These are phyloP conservation scores for Gracilaria vermiculophylla DNA, from an alignment of 23 red algal genomes.

Conservation along the genomic window DNA sequence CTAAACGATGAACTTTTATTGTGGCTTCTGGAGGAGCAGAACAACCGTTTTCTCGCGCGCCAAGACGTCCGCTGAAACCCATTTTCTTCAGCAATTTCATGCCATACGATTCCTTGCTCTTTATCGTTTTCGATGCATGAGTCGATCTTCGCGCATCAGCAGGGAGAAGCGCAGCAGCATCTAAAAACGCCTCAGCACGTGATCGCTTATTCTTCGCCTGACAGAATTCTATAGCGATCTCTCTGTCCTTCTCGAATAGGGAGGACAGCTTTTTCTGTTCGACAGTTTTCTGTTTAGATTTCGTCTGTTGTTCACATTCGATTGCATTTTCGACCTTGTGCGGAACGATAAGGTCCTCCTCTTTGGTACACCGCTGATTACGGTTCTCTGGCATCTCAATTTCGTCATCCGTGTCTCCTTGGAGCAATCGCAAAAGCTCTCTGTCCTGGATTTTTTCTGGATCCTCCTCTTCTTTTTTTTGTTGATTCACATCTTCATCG, in stretches of 20 bases:
- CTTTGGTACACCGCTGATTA: not conserved
- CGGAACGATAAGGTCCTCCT: not conserved
- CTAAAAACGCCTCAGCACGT: not conserved
- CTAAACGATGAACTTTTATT: not conserved
- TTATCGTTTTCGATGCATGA: not conserved
- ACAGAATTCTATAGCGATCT: not conserved
- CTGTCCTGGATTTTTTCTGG: not conserved
- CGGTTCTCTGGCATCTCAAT: not conserved
- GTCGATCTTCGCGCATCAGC: not conserved
- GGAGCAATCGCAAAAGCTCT: conserved; percentile 1
- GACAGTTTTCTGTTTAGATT: not conserved
- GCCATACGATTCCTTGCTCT: not conserved
- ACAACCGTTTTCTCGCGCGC: conserved; percentile 46
- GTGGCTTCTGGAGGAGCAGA: conserved; percentile 10
- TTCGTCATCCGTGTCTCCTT: not conserved
- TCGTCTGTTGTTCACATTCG: not conserved
- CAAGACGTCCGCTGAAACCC: conserved; percentile 55
- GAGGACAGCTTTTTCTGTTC: not conserved
- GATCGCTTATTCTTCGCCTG: not conserved
- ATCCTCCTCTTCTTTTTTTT: not conserved
- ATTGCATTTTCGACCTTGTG: no score
- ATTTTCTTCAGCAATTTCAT: conserved; percentile 58
- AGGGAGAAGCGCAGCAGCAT: not conserved
- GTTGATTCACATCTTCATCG: not conserved
- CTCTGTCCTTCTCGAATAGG: not conserved